phyloP scores from a whole-genome alignment of 768 basidiomycete species.

The Suillus americanus region DNA sequence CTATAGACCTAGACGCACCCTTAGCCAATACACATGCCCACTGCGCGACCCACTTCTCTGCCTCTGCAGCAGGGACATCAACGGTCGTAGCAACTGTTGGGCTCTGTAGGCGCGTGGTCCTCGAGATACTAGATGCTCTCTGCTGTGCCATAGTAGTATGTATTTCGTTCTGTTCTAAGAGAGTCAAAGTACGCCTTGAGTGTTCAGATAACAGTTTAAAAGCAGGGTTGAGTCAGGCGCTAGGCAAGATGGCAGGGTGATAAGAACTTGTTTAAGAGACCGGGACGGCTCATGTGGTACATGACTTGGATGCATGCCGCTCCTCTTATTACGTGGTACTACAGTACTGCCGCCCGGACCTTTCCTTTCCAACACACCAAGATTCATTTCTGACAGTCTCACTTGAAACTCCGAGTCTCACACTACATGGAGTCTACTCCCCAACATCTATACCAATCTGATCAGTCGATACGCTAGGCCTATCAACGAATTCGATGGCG shows the following conservation, averaged over 20 bases:
- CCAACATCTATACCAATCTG: not conserved
- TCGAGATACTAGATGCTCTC: constrained; percentile 22
- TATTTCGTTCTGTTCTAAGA: not conserved
- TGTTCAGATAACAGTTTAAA: not conserved
- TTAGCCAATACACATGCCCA: constrained; percentile 59
- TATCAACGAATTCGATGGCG: not conserved
- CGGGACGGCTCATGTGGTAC: constrained; percentile 1
- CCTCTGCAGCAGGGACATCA: constrained; percentile 27
- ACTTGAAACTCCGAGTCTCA: not conserved
- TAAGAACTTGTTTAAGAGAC: not conserved
- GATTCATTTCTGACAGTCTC: not conserved
- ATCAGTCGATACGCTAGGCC: not conserved
- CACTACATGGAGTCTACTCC: not conserved
- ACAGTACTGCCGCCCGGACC: not conserved
- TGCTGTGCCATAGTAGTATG: constrained; percentile 14
- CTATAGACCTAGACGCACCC: constrained; percentile 40
- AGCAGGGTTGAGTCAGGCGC: not conserved
- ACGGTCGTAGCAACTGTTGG: constrained; percentile 17
- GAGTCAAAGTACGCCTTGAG: not conserved
- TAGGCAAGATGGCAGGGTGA: not conserved
- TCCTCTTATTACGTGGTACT: not conserved
- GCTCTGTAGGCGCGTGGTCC: constrained; percentile 12
- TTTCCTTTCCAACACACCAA: not conserved
- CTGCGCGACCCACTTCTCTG: constrained; percentile 53
- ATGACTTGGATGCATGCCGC: not conserved